Base-by-base conservation (phyloP, 2,329 filamentous ascomycete genomes). In the Trichoderma sp. region DNA sequence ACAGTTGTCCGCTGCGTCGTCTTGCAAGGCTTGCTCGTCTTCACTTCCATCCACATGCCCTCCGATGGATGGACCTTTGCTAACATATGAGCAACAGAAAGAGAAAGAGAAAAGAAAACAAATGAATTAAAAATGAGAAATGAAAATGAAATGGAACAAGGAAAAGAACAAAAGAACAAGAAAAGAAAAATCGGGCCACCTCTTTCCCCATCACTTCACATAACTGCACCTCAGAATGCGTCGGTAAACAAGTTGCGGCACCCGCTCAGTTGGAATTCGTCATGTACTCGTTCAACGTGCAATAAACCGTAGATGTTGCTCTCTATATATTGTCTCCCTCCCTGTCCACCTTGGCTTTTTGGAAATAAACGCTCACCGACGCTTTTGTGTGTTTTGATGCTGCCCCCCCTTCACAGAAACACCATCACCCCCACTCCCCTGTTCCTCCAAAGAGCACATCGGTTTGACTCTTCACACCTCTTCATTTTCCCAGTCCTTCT, bases 401-500 rank as follows among this genome's bases (percentile, higher is more conserved):
- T 36, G 57, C 39, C 66, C 26, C 18, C 65, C 36, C 26, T 30
- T 32, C 14, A n/a, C 6, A 7, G 43, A n/a, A 34, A 12, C 12
- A 11, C 21, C 34, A 11, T 14, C 24, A 14, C 12, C 7, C 3
- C n/a, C 8, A 0, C 21, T 26, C 21, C 15, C 53, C 36, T 15
- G 14, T 18, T 30, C n/a, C 21, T 9, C 32, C 6, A 12, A 4
- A 30, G 24, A 15, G 11, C 39, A 1, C 34, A 68, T 14, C 24
- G 9, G 2, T 30, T 30, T 47, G 8, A 32, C 34, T 6, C 15
- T 28, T 73, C 64, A 88, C 21, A 88, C 85, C 78, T 90, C 88
- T 77, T 91, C 89, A 76, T 90, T 89, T 79, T 91, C 89, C 89
- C 89, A 91, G 77, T 91, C 89, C 80, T 88, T 85, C 77, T 91